Evolutionary conservation across 108 stramenopile species (phyloP).

Genomic region (Epithemia pelagica): DNA sequence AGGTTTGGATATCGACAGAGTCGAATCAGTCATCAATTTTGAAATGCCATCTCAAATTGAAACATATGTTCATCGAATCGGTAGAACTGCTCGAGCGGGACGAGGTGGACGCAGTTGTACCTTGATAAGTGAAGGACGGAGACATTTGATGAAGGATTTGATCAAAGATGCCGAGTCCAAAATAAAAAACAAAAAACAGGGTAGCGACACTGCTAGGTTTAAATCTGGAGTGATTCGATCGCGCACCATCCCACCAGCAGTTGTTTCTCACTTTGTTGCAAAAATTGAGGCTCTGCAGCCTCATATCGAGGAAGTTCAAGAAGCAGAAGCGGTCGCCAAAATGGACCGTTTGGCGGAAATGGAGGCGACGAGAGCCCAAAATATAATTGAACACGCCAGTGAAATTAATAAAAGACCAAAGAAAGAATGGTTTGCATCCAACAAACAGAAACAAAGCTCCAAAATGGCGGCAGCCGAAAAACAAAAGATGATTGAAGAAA

Average conservation of each 20-base stretch:
- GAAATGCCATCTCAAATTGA: conserved; percentile 93
- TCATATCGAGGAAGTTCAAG: conserved; percentile 70
- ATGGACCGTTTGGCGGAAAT: conserved; percentile 87
- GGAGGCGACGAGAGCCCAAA: conserved; percentile 73
- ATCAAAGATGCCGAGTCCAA: conserved; percentile 82
- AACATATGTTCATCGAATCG: conserved; percentile 96
- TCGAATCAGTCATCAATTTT: conserved; percentile 93
- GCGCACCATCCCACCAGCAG: conserved; percentile 71
- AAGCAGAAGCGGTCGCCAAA: conserved; percentile 77
- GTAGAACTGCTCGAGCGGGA: conserved; percentile 95
- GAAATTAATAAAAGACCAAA: conserved; percentile 70
- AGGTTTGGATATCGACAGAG: conserved; percentile 75
- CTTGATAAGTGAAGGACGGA: conserved; percentile 86
- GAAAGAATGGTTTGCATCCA: conserved; percentile 80
- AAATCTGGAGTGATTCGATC: conserved; percentile 62
- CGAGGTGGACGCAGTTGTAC: conserved; percentile 89
- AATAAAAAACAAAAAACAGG: conserved; percentile 1
- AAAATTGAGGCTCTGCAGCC: conserved; percentile 74
- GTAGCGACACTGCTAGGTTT: conserved; percentile 8
- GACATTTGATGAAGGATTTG: conserved; percentile 85
- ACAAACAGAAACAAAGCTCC: conserved; percentile 46
- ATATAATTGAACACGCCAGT: conserved; percentile 71
- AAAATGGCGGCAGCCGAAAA: conserved; percentile 60
- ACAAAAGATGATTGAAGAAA: conserved; percentile 58
- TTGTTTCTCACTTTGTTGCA: conserved; percentile 73